A percentile compares a stretch with the other conserved stretches of the same genome.
These are phyloP conservation scores for Citrus mangshanensis DNA, from an alignment of 345 rosid genomes.

Conservation along the genomic window DNA sequence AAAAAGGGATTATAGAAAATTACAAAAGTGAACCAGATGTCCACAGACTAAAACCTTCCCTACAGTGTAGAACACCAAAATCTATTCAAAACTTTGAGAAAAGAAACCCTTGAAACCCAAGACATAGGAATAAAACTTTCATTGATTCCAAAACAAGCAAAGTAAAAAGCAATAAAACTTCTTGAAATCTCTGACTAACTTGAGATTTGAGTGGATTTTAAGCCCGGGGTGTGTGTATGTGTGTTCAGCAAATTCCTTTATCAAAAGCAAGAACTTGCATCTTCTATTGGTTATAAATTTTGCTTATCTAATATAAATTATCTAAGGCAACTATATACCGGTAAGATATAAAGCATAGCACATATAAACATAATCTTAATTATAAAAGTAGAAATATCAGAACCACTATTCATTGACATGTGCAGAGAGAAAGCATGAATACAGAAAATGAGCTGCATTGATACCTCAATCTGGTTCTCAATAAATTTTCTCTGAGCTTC, in stretches of 20 bases:
- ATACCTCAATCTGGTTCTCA: constrained; percentile 71
- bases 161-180: too few relatives aligned
- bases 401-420: neutral
- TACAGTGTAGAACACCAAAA: too few relatives aligned
- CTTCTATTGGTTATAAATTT: neutral
- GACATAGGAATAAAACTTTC: too few relatives aligned
- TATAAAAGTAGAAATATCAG: neutral
- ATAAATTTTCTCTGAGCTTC: constrained; percentile 57
- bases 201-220: too few relatives aligned
- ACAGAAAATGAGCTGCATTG: neutral
- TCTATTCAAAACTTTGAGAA: too few relatives aligned
- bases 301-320: neutral
- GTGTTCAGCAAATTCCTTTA: neutral
- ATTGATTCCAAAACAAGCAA: too few relatives aligned
- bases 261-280: neutral
- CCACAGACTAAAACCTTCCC: too few relatives aligned
- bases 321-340: neutral
- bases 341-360: neutral
- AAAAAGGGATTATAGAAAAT: too few relatives aligned
- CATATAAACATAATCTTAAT: neutral
- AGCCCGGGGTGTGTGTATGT: too few relatives aligned
- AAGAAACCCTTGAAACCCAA: too few relatives aligned
- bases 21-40: too few relatives aligned
- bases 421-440: neutral
- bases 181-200: too few relatives aligned